These are phyloP conservation scores for Laburnicola sp. DNA, from an alignment of 2,329 filamentous ascomycete species.

Conservation along the genomic window DNA sequence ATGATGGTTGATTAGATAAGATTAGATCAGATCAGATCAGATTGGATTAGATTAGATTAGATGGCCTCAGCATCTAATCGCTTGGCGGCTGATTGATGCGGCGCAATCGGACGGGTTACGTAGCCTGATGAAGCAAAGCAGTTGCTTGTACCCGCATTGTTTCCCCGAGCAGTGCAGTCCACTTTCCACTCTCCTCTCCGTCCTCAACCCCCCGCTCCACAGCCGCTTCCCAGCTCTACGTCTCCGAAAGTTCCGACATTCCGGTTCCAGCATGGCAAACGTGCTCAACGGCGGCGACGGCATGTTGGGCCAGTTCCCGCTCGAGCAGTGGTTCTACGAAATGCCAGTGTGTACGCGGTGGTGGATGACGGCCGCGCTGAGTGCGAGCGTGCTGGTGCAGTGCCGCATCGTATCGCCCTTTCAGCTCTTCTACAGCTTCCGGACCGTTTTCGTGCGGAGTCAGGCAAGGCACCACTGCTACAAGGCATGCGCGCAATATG, in stretches of 20 bases:
- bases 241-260: neutral
- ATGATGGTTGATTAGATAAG: conserved; percentile 7
- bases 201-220: neutral
- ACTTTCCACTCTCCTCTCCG: neutral
- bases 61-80: neutral
- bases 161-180: conserved; percentile 2
- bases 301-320: conserved; percentile 66
- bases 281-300: conserved; percentile 48
- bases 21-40: conserved; percentile 20
- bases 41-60: too few species aligned
- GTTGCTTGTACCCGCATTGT: neutral
- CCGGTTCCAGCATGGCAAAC: conserved; percentile 48
- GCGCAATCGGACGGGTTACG: conserved; percentile 30
- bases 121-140: conserved; percentile 24
- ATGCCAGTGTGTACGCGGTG: conserved; percentile 95
- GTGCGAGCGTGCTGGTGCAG: conserved; percentile 86
- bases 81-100: conserved; percentile 2
- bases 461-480: conserved; percentile 64
- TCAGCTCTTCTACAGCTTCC: conserved; percentile 95
- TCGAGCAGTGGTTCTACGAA: conserved; percentile 98
- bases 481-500: neutral
- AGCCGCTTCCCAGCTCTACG: neutral
- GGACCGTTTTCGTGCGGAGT: conserved; percentile 85
- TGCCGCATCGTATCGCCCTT: conserved; percentile 91
- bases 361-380: conserved; percentile 93